Conservation (phyloP, 2,329 filamentous ascomycete species). For the Stemphylium lycopersici region DNA sequence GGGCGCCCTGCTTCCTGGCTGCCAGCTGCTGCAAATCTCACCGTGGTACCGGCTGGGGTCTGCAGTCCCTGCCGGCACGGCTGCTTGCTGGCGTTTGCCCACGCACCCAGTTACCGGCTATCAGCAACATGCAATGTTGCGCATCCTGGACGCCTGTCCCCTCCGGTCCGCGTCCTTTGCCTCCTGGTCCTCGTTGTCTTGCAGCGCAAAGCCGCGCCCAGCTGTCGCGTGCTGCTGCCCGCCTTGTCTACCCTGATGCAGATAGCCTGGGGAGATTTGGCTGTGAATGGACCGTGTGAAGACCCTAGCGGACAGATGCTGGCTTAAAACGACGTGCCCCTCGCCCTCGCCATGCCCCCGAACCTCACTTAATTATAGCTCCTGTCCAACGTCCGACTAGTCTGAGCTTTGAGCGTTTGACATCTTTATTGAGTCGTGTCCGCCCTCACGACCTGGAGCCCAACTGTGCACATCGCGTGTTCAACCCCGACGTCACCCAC, state of each 20-base stretch:
- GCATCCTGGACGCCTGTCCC: neutral
- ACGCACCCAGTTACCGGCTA: no score
- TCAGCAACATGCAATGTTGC: no score
- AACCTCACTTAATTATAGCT: constrained; percentile 21
- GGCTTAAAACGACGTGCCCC: constrained; percentile 35
- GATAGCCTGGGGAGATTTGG: constrained; percentile 21
- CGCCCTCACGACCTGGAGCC: neutral
- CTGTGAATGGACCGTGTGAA: constrained; percentile 23
- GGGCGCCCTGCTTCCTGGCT: neutral
- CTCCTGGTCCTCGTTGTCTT: neutral
- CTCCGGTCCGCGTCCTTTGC: neutral
- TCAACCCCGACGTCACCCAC: neutral
- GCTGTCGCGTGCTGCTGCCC: constrained; percentile 40
- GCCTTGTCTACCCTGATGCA: constrained; percentile 21
- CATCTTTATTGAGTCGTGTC: constrained; percentile 17
- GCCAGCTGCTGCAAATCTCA: no score
- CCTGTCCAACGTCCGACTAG: constrained; percentile 13
- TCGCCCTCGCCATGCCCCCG: constrained; percentile 24
- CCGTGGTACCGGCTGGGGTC: no score
- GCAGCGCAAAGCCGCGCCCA: constrained; percentile 18
- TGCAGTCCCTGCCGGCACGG: no score
- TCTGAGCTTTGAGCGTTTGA: constrained; percentile 16
- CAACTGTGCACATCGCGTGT: neutral
- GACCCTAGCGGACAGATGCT: constrained; percentile 32
- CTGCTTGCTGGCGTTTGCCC: no score